Conservation (phyloP, 2,329 filamentous ascomycete species). For the Curvularia lunata region DNA sequence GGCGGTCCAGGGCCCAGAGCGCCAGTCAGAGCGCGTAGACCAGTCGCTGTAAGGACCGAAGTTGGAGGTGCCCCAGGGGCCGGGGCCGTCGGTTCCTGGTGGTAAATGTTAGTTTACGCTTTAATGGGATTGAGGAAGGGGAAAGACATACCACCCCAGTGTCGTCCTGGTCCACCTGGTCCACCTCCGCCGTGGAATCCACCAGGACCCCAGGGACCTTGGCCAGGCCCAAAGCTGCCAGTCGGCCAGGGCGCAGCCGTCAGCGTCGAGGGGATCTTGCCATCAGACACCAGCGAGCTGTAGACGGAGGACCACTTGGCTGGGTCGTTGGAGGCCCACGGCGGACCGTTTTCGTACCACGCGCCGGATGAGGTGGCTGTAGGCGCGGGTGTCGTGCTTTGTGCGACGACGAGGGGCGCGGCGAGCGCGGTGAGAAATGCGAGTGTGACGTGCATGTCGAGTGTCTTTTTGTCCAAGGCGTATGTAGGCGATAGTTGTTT, state of each 20-base stretch:
- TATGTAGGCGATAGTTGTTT: too few species aligned
- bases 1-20: constrained; percentile 41
- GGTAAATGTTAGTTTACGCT: neutral
- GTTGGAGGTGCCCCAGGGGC: constrained; percentile 35
- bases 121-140: neutral
- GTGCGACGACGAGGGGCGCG: constrained; percentile 13
- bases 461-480: too few species aligned
- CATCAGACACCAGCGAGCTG: constrained; percentile 32
- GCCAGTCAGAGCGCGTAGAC: constrained; percentile 37
- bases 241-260: constrained; percentile 35
- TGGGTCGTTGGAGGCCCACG: constrained; percentile 31
- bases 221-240: constrained; percentile 28
- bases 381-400: constrained; percentile 16
- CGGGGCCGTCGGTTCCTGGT: constrained; percentile 29
- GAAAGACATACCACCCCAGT: constrained; percentile 30
- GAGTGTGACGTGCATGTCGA: constrained; percentile 3
- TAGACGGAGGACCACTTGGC: constrained; percentile 36
- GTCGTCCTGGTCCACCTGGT: constrained; percentile 7
- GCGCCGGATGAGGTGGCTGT: constrained; percentile 12
- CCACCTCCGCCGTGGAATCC: constrained; percentile 5
- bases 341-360: constrained; percentile 15
- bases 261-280: constrained; percentile 36
- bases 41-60: constrained; percentile 42
- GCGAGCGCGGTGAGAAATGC: constrained; percentile 10
- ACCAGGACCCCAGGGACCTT: constrained; percentile 25